Base-by-base conservation (phyloP, 2,329 filamentous ascomycete genomes). In the Trichoderma sp. region DNA sequence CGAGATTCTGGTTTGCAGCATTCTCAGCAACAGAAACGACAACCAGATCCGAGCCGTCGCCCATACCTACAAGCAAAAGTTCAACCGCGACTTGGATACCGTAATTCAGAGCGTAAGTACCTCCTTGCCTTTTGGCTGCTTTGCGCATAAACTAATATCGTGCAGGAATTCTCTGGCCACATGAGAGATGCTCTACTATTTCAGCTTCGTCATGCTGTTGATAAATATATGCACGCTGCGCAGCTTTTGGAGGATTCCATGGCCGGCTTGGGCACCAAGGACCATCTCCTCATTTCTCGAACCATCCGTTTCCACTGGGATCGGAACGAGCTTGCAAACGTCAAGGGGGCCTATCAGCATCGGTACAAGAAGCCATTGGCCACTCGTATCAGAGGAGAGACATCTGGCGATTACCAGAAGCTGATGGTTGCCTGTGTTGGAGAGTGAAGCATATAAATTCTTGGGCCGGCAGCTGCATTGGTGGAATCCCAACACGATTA, bases 281-380 rank as follows among this genome's bases (percentile, higher is more conserved):
- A 99, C 74, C 84, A 90, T 36, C 85, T 95, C 9, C 87, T 98
- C 3, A 88, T 97, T 18, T 87, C 91, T 32, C 87, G 94, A n/a
- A 87, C 96, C 4, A 89, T 98, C 1, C 87, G 93, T 26, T 86
- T 89, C 63, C 95, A 98, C 81, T 98, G 95, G 95, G 90, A 97
- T 78, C 86, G 86, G 47, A 86, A 85, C 70, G 89, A 92, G 76
- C 86, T 97, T 85, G 88, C 90, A 65, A 91, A 93, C 75, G 91
- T 97, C 71, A 94, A 93, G 82, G 87, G 85, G 0, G 94, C 93
- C 11, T 98, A 94, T 81, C 85, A 90, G 77, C 88, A 92, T 76
- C 87, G 87, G 61, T 97, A 91, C 81, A 86, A 88, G 75, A 89
- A 84, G 77, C 90, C 90, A 74, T 82, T 98, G 71, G 86, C 88